Evolutionary conservation across 2,329 filamentous ascomycete genomes (phyloP), one percentile per base, ranked within the genome.

Genomic region (Mycogone perniciosa): DNA sequence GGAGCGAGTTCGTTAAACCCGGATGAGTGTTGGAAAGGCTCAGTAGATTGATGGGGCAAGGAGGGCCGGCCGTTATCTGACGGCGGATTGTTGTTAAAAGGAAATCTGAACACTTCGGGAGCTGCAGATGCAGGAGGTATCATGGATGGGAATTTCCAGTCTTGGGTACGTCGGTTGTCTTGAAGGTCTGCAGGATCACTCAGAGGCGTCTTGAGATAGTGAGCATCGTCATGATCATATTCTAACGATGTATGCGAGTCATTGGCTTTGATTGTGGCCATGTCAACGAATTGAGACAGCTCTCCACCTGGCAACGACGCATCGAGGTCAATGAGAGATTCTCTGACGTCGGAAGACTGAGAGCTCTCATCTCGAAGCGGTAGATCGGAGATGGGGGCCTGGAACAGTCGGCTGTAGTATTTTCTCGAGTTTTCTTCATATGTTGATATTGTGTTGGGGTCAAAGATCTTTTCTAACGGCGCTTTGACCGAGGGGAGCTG

Each of bases 271-370:
- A 85, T 79, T 4, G 81, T 85, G 48, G 78, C 76, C 72, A 84
- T 72, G 56, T 84, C 80, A 35, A 76, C 75, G 54, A 83, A 84
- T 48, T 72, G 75, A 1, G 80, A 79, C 1, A 81, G 67, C 4
- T 79, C 76, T 35, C 70, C 75, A 2, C 77, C 79, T 40, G 76
- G 71, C 6, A 85, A 67, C 13, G 80, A 83, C 2, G 74, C 77
- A 54, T 84, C 82, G 6, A 85, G 72, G 57, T 85, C 82, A 51
- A 85, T 86, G 13, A 85, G 71, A 1, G 81, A 83, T 60, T 85
- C 81, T 49, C 79, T 70, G n/a, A 84, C 73, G 3, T 76, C 65
- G 64, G 56, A 72, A 60, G 64, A 72, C 13, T 75, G 59, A 63
- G 70, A 40, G 9, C 77, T 79, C 58, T 82, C 75, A 53, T 84